These are phyloP conservation scores for Cryptococcus sp. DNA, from an alignment of 1,284 basidiomycete genomes.

Conservation along the genomic window DNA sequence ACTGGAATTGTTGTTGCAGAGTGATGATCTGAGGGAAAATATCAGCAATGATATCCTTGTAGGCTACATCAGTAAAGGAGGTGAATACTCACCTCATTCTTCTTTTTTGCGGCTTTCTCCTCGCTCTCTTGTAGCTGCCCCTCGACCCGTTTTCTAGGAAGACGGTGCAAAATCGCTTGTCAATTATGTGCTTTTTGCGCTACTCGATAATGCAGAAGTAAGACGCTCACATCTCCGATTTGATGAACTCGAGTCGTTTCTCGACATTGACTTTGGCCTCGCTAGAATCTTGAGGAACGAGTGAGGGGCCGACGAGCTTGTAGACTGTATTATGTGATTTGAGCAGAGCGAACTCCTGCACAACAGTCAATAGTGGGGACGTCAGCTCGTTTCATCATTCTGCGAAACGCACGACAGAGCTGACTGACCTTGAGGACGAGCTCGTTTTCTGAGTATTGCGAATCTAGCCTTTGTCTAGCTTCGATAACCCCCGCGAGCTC, in stretches of 20 bases:
- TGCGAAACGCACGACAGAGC: background rate
- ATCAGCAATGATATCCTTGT: slow-evolving; percentile 1
- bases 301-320: slow-evolving; percentile 88
- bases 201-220: background rate
- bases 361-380: background rate
- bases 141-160: slow-evolving; percentile 75
- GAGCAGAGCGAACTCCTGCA: slow-evolving; percentile 74
- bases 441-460: slow-evolving; percentile 89
- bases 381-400: background rate
- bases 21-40: slow-evolving; percentile 39
- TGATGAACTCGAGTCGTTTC: slow-evolving; percentile 89
- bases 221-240: slow-evolving; percentile 75
- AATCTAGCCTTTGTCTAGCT: slow-evolving; percentile 77
- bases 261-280: slow-evolving; percentile 90
- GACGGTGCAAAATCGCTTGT: background rate
- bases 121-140: slow-evolving; percentile 73
- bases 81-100: slow-evolving; percentile 65
- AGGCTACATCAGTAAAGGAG: background rate
- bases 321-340: slow-evolving; percentile 79
- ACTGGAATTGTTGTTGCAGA: slow-evolving; percentile 49
- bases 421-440: slow-evolving; percentile 77
- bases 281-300: slow-evolving; percentile 83
- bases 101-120: slow-evolving; percentile 73
- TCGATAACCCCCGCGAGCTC: slow-evolving; percentile 74
- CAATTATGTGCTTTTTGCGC: background rate